These are phyloP conservation scores for Hymenoscyphus salicellus DNA, from an alignment of 2,329 filamentous ascomycete genomes.

Conservation along the genomic window DNA sequence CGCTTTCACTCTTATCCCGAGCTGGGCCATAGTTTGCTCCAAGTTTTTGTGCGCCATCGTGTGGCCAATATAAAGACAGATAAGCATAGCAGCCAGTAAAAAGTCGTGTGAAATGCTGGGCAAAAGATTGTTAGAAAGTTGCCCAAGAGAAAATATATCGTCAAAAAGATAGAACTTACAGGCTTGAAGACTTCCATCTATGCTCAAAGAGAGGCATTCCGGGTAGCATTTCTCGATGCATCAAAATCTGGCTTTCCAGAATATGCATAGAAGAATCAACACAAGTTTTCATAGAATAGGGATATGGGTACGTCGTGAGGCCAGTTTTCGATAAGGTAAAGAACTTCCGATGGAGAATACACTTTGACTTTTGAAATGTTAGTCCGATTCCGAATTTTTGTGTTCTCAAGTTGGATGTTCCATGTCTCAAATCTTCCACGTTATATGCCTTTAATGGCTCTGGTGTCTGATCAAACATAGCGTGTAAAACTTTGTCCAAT, in stretches of 20 bases:
- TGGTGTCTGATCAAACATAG: conserved; percentile 38
- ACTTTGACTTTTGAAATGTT: conserved; percentile 26
- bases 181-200: conserved; percentile 20
- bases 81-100: conserved; percentile 29
- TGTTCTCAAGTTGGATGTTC: conserved; percentile 44
- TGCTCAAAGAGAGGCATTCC: conserved; percentile 15
- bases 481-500: conserved; percentile 12
- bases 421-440: conserved; percentile 47
- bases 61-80: conserved; percentile 29
- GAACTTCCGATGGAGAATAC: conserved; percentile 28
- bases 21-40: conserved; percentile 1
- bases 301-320: conserved; percentile 38
- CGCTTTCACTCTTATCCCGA: conserved; percentile 20
- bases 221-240: conserved; percentile 17
- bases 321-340: conserved; percentile 43
- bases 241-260: conserved; percentile 44
- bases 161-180: too few species aligned
- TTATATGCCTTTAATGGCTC: conserved; percentile 46
- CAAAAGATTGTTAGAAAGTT: conserved; percentile 16
- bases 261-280: conserved; percentile 49
- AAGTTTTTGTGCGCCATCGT: conserved; percentile 11
- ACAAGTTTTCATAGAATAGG: conserved; percentile 52
- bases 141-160: not conserved
- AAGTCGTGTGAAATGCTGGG: conserved; percentile 21
- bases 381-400: conserved; percentile 44